Conservation (phyloP, 192 early-diverging fungal species). For the Coemansia sp. region DNA sequence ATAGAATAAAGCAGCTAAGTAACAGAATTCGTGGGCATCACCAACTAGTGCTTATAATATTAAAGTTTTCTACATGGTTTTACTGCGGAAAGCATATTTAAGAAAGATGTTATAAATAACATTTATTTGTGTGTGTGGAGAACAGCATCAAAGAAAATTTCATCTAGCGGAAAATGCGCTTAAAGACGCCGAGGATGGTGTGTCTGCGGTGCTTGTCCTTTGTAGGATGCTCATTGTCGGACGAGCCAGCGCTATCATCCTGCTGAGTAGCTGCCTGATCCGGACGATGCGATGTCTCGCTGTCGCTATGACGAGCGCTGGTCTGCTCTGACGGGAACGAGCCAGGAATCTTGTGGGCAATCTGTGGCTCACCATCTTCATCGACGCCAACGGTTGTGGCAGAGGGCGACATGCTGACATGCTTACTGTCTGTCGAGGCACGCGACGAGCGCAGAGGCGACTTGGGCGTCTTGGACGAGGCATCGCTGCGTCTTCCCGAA, state of each 20-base stretch:
- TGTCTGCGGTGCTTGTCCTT: conserved; percentile 44
- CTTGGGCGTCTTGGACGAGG: conserved; percentile 11
- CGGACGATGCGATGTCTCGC: conserved; percentile 9
- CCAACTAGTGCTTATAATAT: not conserved
- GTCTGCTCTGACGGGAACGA: conserved; percentile 28
- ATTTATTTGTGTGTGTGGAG: not conserved
- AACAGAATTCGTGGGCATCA: not conserved
- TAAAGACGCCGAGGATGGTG: conserved; percentile 48
- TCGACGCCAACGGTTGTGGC: conserved; percentile 19
- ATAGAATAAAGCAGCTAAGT: no score
- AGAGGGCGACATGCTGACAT: conserved; percentile 28
- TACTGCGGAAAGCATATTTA: no score
- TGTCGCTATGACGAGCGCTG: conserved; percentile 20
- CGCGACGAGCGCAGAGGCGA: conserved; percentile 38
- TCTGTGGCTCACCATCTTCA: conserved; percentile 17
- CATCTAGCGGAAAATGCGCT: conserved; percentile 46
- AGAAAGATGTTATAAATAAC: not conserved
- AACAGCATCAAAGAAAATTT: not conserved
- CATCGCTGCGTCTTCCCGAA: conserved; percentile 31
- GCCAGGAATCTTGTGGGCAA: conserved; percentile 33
- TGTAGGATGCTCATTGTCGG: conserved; percentile 23
- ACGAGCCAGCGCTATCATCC: conserved; percentile 20
- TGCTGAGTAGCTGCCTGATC: conserved; percentile 7
- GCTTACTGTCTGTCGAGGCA: conserved; percentile 34
- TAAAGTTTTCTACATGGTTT: not conserved